A percentile compares a stretch with the other conserved stretches of the same genome.
Conservation (phyloP, 2,329 filamentous ascomycete genomes). For the Verticillium klebahnii region DNA sequence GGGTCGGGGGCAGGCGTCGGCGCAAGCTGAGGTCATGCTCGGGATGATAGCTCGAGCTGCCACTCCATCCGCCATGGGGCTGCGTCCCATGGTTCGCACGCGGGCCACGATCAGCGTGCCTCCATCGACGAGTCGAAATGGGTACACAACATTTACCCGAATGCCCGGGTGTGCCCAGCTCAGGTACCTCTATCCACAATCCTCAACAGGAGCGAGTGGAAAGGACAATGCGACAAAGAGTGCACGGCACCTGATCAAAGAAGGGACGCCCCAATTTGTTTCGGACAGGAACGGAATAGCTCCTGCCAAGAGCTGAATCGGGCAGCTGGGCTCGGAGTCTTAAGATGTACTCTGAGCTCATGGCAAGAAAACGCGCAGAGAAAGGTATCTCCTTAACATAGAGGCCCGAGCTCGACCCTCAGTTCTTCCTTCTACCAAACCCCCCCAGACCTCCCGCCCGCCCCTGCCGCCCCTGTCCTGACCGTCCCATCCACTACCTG, state of each 20-base stretch:
- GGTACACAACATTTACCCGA: neutral
- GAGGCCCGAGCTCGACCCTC: neutral
- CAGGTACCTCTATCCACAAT: neutral
- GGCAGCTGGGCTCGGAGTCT: neutral
- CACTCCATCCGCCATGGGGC: neutral
- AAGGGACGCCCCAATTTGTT: neutral
- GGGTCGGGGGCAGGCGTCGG: neutral
- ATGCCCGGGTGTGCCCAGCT: neutral
- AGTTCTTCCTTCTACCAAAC: neutral
- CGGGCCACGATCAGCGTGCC: no score
- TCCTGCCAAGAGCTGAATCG: neutral
- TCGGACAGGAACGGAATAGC: neutral
- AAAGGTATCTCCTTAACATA: neutral
- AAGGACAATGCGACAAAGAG: neutral
- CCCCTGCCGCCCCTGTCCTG: neutral
- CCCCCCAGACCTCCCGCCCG: neutral
- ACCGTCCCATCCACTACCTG: neutral
- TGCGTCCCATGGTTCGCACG: no score
- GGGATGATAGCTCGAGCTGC: neutral
- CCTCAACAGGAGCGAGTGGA: neutral
- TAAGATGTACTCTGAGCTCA: neutral
- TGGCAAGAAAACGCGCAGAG: neutral
- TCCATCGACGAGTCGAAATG: neutral
- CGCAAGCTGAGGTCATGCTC: neutral
- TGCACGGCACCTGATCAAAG: neutral